Percentiles rank a stretch among this genome's conserved stretches.
phyloP scores from a whole-genome alignment of 345 rosid genomes.

The Hibiscus syriacus region DNA sequence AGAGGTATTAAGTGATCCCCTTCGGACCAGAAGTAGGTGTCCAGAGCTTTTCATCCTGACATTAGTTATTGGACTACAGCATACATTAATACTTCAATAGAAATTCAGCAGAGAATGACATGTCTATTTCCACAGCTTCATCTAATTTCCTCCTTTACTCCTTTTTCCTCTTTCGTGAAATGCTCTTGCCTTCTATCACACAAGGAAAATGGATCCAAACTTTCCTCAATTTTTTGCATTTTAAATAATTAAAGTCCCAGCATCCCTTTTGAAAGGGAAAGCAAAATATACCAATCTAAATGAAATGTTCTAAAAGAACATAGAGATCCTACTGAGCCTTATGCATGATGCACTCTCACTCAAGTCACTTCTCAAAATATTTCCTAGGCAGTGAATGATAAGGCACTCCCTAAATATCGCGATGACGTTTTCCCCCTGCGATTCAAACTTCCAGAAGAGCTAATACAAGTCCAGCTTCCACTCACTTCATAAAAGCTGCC shows the following conservation, averaged over 20 bases:
- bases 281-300: neutral
- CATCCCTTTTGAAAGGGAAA: neutral
- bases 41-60: neutral
- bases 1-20: neutral
- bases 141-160: conserved; percentile 4
- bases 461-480: neutral
- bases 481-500: neutral
- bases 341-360: neutral
- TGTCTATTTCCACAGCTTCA: conserved; percentile 10
- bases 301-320: neutral
- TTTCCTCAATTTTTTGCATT: neutral
- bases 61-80: conserved; percentile 10
- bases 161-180: neutral
- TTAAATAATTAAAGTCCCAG: neutral
- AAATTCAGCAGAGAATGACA: neutral
- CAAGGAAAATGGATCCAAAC: conserved; percentile 8
- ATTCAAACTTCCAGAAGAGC: too few species aligned
- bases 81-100: conserved; percentile 4
- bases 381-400: too few species aligned
- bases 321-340: neutral
- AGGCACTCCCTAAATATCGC: too few species aligned
- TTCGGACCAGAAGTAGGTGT: conserved; percentile 13
- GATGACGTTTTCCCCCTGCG: too few species aligned
- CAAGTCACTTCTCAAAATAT: neutral
- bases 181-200: conserved; percentile 10